Evolutionary conservation across 1,284 basidiomycete species (phyloP), one percentile per base, ranked within the genome.

Genomic region (Ustilago curta): DNA sequence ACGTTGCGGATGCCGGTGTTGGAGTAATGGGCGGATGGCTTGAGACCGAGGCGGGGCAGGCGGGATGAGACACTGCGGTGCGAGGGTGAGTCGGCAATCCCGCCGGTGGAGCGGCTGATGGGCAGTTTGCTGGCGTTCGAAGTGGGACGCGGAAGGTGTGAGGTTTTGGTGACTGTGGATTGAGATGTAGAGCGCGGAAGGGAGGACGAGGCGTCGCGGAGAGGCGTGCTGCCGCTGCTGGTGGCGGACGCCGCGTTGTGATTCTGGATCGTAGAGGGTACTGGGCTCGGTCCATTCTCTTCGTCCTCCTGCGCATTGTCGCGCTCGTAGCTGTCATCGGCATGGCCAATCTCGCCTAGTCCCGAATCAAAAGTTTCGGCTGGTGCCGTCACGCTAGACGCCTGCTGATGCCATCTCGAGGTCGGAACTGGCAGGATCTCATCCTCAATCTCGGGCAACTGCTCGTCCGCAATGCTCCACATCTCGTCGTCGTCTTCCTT

Each of bases 381-480:
- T 0, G 45, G 31, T 23, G 49, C 37, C 27, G 52, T 44, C 25
- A 23, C 29, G 16, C 18, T 31, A 2, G 45, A 21, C 11, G 11
- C 52, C 19, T 35, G 61, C n/a, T 52, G 52, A 23, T 32, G 45
- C 32, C 42, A 43, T 16, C 16, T 48, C n/a, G 16, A 18, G 3
- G 14, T 18, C 18, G 49, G 16, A 2, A 37, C 14, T 42, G 57
- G 53, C 12, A 49, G 23, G 31, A 65, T 45, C 59, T 72, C 70
- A 11, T 72, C 59, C 4, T 57, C 64, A n/a, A 69, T 59, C 45
- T 73, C 70, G 5, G 61, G 59, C 71, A 72, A 27, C 45, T 68
- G 55, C 60, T 78, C 73, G 39, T 78, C 73, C 3, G 66, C 72
- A n/a, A 78, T 61, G 44, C 52, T 70, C 73, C 76, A 78, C 19